Evolutionary conservation across 495 filamentous ascomycete genomes (phyloP), one percentile per base, ranked within the genome.

Genomic region (Mytilinidion resinicola): DNA sequence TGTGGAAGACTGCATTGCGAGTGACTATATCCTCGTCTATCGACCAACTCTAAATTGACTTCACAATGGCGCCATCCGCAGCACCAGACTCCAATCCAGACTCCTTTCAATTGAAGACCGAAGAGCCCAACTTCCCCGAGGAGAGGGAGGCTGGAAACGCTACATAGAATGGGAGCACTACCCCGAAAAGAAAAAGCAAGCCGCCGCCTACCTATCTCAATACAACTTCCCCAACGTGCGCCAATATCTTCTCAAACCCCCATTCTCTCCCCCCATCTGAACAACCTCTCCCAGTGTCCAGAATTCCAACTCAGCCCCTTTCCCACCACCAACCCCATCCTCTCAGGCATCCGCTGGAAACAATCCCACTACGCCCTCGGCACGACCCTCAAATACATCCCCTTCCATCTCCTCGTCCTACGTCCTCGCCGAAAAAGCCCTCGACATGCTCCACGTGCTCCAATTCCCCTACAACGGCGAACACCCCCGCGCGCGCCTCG

Each of bases 381-480:
- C 1, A 72, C 74, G 1, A 72, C 77, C 4, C 70, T 86, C 5
- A 61, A 61, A 4, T 60, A 70, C 12, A 62, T 83, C 2, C 75
- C 79, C 0, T 77, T 77, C 80, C 11, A 76, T 79, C 51, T 80
- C 76, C 25, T 88, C 84, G 85, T 58, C 71, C 1, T 77, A 61
- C 12, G 85, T 87, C 5, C 67, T 77, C 15, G 57, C 76, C 44
- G 85, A 87, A 67, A 88, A 87, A 59, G 73, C 78, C 56, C 62
- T 71, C 0, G 83, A 86, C 61, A 87, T 87, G 85, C 67, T 82
- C 14, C 85, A 88, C 69, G 73, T 87, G 4, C 71, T 88, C 1
- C 78, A 86, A 60, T 88, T 87, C 58, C 85, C 84, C 0, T 88
- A 87, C 71, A 87, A 87, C 43, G 85, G 84, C 8, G 85, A 88